Evolutionary conservation across 225 moss, liverwort and hornwort species (phyloP), one percentile per base, ranked within the genome.

Genomic region (Marchantia polymorpha): DNA sequence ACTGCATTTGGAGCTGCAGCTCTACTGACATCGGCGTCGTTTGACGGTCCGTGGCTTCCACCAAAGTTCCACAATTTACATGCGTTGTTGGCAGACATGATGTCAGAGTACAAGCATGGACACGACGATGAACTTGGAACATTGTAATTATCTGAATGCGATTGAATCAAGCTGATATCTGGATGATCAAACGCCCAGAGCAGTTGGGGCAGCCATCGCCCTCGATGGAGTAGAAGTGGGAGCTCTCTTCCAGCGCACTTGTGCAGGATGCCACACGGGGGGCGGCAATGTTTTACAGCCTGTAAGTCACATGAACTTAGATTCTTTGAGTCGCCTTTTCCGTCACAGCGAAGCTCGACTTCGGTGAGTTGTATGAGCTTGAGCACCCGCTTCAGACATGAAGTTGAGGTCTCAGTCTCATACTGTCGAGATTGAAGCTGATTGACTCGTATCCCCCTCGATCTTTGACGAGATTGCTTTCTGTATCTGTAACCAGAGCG

Each of bases 261-360:
- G 96, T 79, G 89, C 89, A 68, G 96, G 89, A 77, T 97, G 94
- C 79, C 96, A 97, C 74, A 88, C 89, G 79, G 96, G 96, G 27
- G 96, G 96, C 73, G 94, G 94, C 79, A 97, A 97, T 71, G 74
- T 97, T 78, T 81, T 97, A 61, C 96, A 97, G 82, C 92, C 94
- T 69, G 94, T 94, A 88, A 23, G 83, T 76, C 59, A 31, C 22
- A 48, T 63, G 10, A 10, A 7, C 20, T 13, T 9, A 63, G 22
- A 12, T 17, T 23, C 0, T 14, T 54, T 23, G 26, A 8, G 0
- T 73, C 25, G 39, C 39, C 39, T 39, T 39, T 23, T 25, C 22
- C 22, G 51, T 52, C 2, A n/a, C 15, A 72, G 30, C 20, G 26
- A 26, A 26, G 27, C 27, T 66, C 66, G 8, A 26, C 10, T 58